These are phyloP conservation scores for Adiantum capillusveneris DNA, from an alignment of 75 land plant genomes.

Conservation along the genomic window DNA sequence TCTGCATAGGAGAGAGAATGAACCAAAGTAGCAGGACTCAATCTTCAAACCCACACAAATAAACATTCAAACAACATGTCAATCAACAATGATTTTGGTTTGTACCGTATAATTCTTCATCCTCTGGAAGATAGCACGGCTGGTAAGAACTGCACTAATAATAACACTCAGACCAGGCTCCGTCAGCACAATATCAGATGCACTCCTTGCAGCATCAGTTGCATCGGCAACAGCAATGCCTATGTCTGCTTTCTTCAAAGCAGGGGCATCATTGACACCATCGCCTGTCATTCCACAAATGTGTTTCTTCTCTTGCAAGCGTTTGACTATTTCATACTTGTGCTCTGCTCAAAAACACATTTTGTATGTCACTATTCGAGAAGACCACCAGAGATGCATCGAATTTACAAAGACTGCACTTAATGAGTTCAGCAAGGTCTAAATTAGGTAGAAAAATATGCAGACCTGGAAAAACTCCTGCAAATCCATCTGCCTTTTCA, in stretches of 20 bases:
- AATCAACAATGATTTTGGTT: background rate
- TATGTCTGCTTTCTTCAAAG: constrained; percentile 80
- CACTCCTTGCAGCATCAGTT: too few relatives aligned
- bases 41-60: background rate
- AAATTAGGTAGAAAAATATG: background rate
- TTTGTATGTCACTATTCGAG: too few relatives aligned
- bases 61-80: background rate
- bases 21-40: background rate
- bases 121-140: constrained; percentile 82
- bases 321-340: constrained; percentile 84
- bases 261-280: constrained; percentile 96
- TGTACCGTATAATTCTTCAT: constrained; percentile 90
- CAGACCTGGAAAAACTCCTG: constrained; percentile 90
- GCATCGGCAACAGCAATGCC: too few relatives aligned
- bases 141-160: constrained; percentile 81
- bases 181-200: constrained; percentile 86
- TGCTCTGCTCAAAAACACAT: constrained; percentile 71
- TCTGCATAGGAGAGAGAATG: constrained; percentile 39
- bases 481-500: too few relatives aligned
- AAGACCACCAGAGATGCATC: background rate
- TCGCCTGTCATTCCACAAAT: constrained; percentile 97
- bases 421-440: background rate
- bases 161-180: constrained; percentile 91
- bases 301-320: too few relatives aligned
- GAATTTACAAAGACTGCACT: background rate